Conservation (phyloP, 371 early-diverging fungal species). For the Enteropsectra breve region DNA sequence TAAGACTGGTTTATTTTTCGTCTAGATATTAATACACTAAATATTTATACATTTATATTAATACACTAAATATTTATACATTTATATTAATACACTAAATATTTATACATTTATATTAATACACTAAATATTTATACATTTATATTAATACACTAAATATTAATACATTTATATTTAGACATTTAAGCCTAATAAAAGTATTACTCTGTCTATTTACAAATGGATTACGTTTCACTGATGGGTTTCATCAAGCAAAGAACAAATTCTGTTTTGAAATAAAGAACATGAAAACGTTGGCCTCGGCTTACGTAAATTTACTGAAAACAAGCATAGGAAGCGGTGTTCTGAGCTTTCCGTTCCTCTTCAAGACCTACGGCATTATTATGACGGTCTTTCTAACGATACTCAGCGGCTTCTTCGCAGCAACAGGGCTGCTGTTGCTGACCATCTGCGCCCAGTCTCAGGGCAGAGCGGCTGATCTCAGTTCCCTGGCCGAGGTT, state of each 20-base stretch:
- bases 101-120: background rate
- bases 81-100: background rate
- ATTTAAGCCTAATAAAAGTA: background rate
- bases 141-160: background rate
- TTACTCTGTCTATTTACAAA: background rate
- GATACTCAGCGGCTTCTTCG: constrained; percentile 36
- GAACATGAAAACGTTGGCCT: constrained; percentile 34
- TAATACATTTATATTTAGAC: background rate
- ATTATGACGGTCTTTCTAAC: constrained; percentile 36
- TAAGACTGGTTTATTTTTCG: background rate
- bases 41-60: background rate
- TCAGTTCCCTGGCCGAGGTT: constrained; percentile 66
- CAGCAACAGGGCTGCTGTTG: constrained; percentile 48
- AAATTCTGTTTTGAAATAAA: background rate
- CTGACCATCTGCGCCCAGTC: constrained; percentile 43
- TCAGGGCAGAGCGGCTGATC: constrained; percentile 41
- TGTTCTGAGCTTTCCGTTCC: constrained; percentile 54
- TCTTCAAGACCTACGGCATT: constrained; percentile 56
- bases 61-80: background rate
- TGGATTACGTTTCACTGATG: background rate
- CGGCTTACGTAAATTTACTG: constrained; percentile 52
- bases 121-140: background rate
- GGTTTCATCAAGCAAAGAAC: background rate
- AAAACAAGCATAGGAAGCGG: constrained; percentile 60
- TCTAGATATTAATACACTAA: background rate